phyloP scores from a whole-genome alignment of 2,329 filamentous ascomycete species.

The Aspergillus alliaceus region DNA sequence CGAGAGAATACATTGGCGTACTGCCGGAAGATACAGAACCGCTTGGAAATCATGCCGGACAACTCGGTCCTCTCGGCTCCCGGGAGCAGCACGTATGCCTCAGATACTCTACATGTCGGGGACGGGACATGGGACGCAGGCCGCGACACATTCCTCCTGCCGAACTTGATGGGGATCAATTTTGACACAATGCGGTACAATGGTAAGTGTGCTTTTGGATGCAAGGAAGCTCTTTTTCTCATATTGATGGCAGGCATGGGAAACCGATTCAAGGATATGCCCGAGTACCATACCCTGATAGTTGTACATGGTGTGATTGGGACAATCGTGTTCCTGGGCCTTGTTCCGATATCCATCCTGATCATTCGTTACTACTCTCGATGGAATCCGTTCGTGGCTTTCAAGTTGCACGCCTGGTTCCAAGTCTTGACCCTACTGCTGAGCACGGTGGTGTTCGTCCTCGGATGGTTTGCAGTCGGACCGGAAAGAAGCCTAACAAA shows the following conservation, averaged over 20 bases:
- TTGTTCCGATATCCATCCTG: constrained; percentile 61
- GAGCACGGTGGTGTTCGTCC: constrained; percentile 60
- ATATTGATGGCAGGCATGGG: constrained; percentile 57
- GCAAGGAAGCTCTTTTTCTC: neutral
- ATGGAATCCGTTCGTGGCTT: constrained; percentile 53
- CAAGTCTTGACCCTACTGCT: constrained; percentile 62
- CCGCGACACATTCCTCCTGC: constrained; percentile 63
- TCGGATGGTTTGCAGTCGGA: constrained; percentile 66
- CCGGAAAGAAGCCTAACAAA: constrained; percentile 61
- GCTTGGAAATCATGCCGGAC: constrained; percentile 27
- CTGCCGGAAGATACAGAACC: constrained; percentile 4
- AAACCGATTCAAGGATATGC: constrained; percentile 62
- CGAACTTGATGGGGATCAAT: constrained; percentile 64
- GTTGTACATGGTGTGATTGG: constrained; percentile 61
- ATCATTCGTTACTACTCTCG: constrained; percentile 61
- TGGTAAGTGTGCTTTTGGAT: constrained; percentile 44
- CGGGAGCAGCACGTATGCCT: constrained; percentile 62
- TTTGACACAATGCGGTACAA: constrained; percentile 68
- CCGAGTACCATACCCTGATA: constrained; percentile 59
- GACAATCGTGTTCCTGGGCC: constrained; percentile 60
- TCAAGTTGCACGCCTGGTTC: constrained; percentile 63
- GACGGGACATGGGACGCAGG: constrained; percentile 66
- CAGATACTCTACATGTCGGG: constrained; percentile 62
- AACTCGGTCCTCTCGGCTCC: constrained; percentile 52
- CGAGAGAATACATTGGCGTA: constrained; percentile 5